A percentile compares a stretch with the other conserved stretches of the same genome.
Evolutionary conservation across 2,329 filamentous ascomycete species (phyloP).

Genomic region (Cladorrhinum sp.): DNA sequence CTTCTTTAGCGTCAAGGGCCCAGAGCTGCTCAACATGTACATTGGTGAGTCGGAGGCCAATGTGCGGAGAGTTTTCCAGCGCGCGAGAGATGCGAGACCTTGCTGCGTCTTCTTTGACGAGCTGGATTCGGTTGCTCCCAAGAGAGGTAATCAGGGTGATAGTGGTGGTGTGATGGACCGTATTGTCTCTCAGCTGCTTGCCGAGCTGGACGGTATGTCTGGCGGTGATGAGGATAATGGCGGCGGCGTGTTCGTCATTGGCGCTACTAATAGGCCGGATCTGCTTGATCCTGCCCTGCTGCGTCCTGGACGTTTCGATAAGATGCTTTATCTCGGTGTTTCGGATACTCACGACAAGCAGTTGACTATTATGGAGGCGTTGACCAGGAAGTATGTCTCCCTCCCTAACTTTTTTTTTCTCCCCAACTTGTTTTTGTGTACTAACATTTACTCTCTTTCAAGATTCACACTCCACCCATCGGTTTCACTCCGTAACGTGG

Average conservation of each 20-base stretch:
- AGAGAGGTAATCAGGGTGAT: conserved; percentile 94
- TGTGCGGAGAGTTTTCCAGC: conserved; percentile 83
- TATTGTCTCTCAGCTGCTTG: conserved; percentile 90
- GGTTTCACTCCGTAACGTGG: conserved; percentile 71
- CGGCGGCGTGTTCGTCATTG: conserved; percentile 92
- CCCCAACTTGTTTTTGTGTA: conserved; percentile 3
- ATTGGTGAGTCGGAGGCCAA: conserved; percentile 94
- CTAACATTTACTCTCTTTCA: conserved; percentile 1
- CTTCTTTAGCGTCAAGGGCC: conserved; percentile 91
- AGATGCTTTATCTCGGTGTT: conserved; percentile 96
- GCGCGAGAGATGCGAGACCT: conserved; percentile 78
- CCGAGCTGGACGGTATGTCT: conserved; percentile 97
- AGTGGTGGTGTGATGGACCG: conserved; percentile 98
- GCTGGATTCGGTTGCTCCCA: conserved; percentile 88
- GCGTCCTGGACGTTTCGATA: conserved; percentile 89
- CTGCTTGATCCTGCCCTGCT: conserved; percentile 86
- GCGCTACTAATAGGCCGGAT: conserved; percentile 92
- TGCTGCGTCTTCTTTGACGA: conserved; percentile 95
- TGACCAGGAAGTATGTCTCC: conserved; percentile 80
- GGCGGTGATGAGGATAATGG: conserved; percentile 70
- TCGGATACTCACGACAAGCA: conserved; percentile 97
- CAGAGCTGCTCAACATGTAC: conserved; percentile 92
- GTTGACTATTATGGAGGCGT: conserved; percentile 84
- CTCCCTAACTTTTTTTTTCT: not conserved
- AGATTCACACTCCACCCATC: conserved; percentile 82